Base-by-base conservation (phyloP, 2,329 filamentous ascomycete species). In the Stemphylium beticola region DNA sequence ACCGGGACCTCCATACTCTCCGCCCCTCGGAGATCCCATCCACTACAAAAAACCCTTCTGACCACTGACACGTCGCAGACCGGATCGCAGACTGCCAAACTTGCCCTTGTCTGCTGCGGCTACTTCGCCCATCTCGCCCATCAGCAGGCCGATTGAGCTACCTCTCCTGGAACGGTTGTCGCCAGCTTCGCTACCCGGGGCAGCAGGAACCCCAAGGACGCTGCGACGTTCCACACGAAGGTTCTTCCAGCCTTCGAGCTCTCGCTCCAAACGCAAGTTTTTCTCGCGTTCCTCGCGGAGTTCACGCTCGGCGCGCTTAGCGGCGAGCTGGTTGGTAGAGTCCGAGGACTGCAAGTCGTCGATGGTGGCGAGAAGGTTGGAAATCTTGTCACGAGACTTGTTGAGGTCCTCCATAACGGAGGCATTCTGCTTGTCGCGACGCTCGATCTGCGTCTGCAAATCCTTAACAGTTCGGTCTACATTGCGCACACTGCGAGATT, bases 391-490 rank as follows among this genome's bases (percentile, higher is more conserved):
- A 58, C 93, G 90, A 69, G 92, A 87, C 61, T 93, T 90, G 63
- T 83, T 81, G 53, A 96, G 84, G 68, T 98, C 95, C 48, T 97
- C 93, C 49, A 87, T 84, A 15, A 96, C 82, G 70, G 95, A 88
- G 4, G 82, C 72, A 67, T 93, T 92, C 66, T 91, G 87, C 78
- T 96, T 97, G 62, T 98, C 93, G 66, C 92, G 91, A 65, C 95
- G 91, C 42, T 96, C 92, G 63, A 99, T 90, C 75, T 98, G 93
- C 20, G 87, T 83, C 76, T 97, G 91, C 20, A 98, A 84, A 75
- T 98, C 95, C 76, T 95, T 95, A 69, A 98, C 92, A 1, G 88
- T 91, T 58, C 93, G 92, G 78, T 98, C 95, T 22, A 97, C 89
- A 72, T 96, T 96, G 67, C 95, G 92, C 18, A 92, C 88, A 44